Percentiles rank a stretch among this genome's conserved stretches.
Conservation (phyloP, 768 basidiomycete genomes). For the Tremella mesenterica region DNA sequence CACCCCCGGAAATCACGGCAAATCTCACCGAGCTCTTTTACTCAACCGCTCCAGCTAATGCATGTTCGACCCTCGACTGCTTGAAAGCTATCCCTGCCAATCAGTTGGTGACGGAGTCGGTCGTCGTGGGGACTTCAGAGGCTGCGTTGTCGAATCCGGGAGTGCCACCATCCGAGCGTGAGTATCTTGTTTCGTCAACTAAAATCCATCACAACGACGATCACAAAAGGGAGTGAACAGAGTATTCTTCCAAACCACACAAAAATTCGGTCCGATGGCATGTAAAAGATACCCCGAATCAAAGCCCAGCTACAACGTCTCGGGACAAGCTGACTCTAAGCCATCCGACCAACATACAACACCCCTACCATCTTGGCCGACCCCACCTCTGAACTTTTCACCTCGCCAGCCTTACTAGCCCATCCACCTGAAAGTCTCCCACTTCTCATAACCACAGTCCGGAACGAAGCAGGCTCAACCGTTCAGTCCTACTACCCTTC, state of each 20-base stretch:
- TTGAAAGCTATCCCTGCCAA: conserved; percentile 50
- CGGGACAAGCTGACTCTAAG: conserved; percentile 15
- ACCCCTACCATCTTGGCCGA: conserved; percentile 53
- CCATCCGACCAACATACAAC: conserved; percentile 48
- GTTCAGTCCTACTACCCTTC: conserved; percentile 46
- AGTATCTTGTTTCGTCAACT: conserved; percentile 23
- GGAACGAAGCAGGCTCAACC: conserved; percentile 62
- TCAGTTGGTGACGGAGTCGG: conserved; percentile 55
- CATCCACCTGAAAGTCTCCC: conserved; percentile 49
- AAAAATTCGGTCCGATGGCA: too few species aligned
- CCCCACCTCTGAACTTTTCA: conserved; percentile 48
- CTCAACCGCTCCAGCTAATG: conserved; percentile 11
- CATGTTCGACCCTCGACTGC: conserved; percentile 51
- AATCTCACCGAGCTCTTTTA: conserved; percentile 48
- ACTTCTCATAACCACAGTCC: conserved; percentile 61
- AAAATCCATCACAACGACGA: not conserved
- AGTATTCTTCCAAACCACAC: not conserved
- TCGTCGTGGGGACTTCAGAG: too few species aligned
- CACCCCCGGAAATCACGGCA: conserved; percentile 52
- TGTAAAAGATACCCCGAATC: too few species aligned
- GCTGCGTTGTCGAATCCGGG: conserved; percentile 4
- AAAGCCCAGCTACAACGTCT: too few species aligned
- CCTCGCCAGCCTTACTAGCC: conserved; percentile 55
- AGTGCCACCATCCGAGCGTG: conserved; percentile 11
- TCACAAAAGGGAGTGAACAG: not conserved